Evolutionary conservation across 108 stramenopile genomes (phyloP).

Genomic region (Cyclotella kingstonii): DNA sequence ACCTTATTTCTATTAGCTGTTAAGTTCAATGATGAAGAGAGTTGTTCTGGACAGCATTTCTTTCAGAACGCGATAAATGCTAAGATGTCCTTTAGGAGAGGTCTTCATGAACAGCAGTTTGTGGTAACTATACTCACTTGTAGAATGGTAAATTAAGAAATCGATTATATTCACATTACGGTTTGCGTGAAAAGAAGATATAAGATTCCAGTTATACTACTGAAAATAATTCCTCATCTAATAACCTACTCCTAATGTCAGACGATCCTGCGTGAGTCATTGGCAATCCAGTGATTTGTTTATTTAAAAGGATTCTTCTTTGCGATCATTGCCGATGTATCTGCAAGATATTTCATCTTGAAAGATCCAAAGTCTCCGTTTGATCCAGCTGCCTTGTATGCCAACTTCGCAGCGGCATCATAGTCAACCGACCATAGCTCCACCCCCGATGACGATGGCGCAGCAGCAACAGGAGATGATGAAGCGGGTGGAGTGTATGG

Average conservation of each 20-base stretch:
- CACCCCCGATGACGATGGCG: conserved; percentile 21
- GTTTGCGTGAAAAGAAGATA: too few species aligned
- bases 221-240: too few species aligned
- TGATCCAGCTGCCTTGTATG: conserved; percentile 50
- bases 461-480: conserved; percentile 15
- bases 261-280: background rate
- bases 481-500: conserved; percentile 7
- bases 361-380: conserved; percentile 52
- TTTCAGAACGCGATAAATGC: too few species aligned
- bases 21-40: too few species aligned
- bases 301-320: conserved; percentile 33
- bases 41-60: too few species aligned
- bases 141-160: too few species aligned
- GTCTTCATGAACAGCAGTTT: too few species aligned
- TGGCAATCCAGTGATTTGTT: background rate
- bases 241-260: conserved; percentile 1
- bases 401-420: conserved; percentile 52
- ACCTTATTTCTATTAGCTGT: too few species aligned
- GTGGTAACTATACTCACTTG: too few species aligned
- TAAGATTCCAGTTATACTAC: background rate
- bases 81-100: too few species aligned
- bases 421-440: conserved; percentile 47
- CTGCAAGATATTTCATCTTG: conserved; percentile 51
- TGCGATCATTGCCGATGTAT: conserved; percentile 43
- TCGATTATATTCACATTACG: background rate